phyloP scores from a whole-genome alignment of 331 rosid genomes.

The Rhamnella rubrinervis region DNA sequence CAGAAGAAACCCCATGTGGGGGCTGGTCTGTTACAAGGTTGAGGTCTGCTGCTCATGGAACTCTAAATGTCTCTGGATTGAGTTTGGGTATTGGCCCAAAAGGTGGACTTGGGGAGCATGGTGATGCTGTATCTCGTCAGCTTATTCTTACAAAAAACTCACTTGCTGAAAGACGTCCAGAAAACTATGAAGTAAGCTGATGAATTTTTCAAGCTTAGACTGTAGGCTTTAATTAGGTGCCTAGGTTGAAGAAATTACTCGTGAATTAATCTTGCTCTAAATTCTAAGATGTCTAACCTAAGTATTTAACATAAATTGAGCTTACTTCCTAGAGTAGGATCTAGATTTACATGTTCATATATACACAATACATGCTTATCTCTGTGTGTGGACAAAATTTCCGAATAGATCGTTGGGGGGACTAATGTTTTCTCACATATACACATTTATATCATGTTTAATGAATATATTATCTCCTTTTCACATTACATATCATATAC shows the following conservation, averaged over 20 bases:
- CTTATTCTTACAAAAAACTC: slow-evolving; percentile 94
- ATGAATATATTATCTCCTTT: no score
- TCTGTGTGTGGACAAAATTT: no score
- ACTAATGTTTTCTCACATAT: no score
- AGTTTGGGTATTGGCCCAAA: slow-evolving; percentile 93
- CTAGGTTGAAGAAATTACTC: slow-evolving; percentile 1
- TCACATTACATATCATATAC: no score
- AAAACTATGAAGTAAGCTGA: slow-evolving; percentile 97
- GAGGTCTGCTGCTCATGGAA: slow-evolving; percentile 97
- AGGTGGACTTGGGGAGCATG: slow-evolving; percentile 99
- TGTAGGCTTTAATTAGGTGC: slow-evolving; percentile 6
- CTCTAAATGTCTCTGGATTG: slow-evolving; percentile 87
- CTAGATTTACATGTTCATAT: no score
- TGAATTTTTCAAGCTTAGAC: slow-evolving; percentile 30
- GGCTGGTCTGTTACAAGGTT: slow-evolving; percentile 98
- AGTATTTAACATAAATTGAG: not conserved
- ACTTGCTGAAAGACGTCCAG: slow-evolving; percentile 97
- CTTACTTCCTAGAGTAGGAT: no score
- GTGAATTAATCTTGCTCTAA: slow-evolving; percentile 1
- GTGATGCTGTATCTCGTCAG: slow-evolving; percentile 95
- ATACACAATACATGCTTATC: no score
- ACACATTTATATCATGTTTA: no score
- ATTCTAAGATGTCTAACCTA: not conserved
- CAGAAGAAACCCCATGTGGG: slow-evolving; percentile 92
- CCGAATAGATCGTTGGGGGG: no score